These are phyloP conservation scores for Fusarium sp. DNA, from an alignment of 2,329 filamentous ascomycete species.

Conservation along the genomic window DNA sequence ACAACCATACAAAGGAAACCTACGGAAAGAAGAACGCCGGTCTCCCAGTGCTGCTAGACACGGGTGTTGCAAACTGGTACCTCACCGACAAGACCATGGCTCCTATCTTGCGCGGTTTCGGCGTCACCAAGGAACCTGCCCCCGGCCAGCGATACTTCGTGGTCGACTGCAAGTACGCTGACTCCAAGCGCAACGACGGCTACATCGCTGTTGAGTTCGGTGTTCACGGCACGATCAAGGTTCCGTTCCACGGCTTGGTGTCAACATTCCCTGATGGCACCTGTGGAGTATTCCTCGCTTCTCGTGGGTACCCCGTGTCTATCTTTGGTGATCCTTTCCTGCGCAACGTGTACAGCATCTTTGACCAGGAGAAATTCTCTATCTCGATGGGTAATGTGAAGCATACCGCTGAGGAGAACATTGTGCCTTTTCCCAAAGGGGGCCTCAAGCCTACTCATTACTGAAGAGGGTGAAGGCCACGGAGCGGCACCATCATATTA, in stretches of 20 bases:
- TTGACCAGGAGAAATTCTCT: not conserved
- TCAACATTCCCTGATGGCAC: not conserved
- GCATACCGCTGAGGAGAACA: not conserved
- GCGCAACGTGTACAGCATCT: conserved; percentile 2
- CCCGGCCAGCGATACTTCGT: not conserved
- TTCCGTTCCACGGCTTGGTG: not conserved
- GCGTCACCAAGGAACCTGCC: not conserved
- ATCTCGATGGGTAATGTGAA: not conserved
- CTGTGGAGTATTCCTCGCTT: not conserved
- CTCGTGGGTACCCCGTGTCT: not conserved
- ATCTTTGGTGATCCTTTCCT: conserved; percentile 5
- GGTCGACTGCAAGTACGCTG: not conserved
- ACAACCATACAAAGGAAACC: not conserved
- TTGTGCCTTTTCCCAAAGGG: not conserved
- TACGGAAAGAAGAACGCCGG: not conserved
- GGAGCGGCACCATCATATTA: too few species aligned
- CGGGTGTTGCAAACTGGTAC: not conserved
- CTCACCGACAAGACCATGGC: not conserved
- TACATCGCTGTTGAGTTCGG: not conserved
- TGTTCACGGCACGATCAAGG: not conserved
- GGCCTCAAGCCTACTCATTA: not conserved
- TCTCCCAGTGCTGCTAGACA: not conserved
- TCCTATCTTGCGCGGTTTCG: not conserved
- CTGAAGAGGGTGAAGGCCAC: not conserved
- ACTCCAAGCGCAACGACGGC: not conserved